Evolutionary conservation across 225 moss, liverwort and hornwort genomes (phyloP).

Genomic region (Lunularia cruciata): DNA sequence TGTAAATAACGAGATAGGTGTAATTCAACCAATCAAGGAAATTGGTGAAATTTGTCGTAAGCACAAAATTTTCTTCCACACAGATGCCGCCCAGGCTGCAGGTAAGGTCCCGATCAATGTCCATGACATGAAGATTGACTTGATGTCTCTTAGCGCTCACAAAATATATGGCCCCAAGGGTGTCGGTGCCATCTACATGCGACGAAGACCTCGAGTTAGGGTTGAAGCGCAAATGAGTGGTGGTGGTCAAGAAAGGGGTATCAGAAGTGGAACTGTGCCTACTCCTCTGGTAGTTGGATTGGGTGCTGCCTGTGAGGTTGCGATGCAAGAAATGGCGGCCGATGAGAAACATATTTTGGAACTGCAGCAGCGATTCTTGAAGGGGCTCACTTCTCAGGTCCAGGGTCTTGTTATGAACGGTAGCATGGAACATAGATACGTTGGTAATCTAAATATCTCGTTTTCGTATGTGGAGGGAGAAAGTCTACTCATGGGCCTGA

Average conservation of each 20-base stretch:
- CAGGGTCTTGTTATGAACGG: constrained; percentile 84
- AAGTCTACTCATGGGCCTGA: constrained; percentile 92
- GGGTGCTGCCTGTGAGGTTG: constrained; percentile 85
- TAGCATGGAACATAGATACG: constrained; percentile 79
- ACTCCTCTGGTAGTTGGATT: constrained; percentile 85
- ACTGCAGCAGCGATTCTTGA: constrained; percentile 57
- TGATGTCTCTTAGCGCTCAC: constrained; percentile 95
- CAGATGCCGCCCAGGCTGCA: constrained; percentile 83
- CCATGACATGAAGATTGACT: constrained; percentile 88
- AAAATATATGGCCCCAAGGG: constrained; percentile 94
- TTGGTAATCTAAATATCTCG: constrained; percentile 83
- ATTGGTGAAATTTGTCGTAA: constrained; percentile 84
- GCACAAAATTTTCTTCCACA: constrained; percentile 82
- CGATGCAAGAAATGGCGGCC: constrained; percentile 73
- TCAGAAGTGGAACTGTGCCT: constrained; percentile 83
- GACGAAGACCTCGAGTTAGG: constrained; percentile 85
- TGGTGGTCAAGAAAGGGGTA: constrained; percentile 96
- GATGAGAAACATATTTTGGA: constrained; percentile 63
- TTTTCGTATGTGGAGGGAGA: constrained; percentile 97
- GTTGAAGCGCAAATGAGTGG: constrained; percentile 94
- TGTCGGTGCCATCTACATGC: constrained; percentile 80
- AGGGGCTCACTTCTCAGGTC: constrained; percentile 62
- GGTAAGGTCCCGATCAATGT: constrained; percentile 88
- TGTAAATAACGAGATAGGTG: constrained; percentile 94
- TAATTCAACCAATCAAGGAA: constrained; percentile 81